Conservation (phyloP, 805 yeast species). For the Candida peoriensis region DNA sequence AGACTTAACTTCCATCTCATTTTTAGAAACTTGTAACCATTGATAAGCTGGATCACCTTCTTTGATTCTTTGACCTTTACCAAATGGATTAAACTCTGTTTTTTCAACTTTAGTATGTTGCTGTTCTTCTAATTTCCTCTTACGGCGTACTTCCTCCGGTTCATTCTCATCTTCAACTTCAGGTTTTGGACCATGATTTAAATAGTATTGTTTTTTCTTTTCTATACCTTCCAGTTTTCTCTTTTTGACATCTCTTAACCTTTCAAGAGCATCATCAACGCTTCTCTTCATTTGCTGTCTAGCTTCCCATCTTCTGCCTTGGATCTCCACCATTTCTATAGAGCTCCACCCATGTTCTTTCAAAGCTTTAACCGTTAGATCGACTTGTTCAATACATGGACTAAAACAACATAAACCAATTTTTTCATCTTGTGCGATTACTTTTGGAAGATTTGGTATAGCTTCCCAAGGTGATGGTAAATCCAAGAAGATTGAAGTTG, state of each 20-base stretch:
- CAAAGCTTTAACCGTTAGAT: constrained; percentile 73
- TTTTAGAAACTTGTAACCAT: constrained; percentile 83
- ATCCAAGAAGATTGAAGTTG: constrained; percentile 79
- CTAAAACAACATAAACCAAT: constrained; percentile 90
- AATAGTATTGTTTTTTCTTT: constrained; percentile 36
- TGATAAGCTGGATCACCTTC: constrained; percentile 81
- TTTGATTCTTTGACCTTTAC: constrained; percentile 74
- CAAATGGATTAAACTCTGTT: constrained; percentile 84
- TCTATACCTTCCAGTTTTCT: constrained; percentile 66
- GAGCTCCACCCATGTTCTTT: constrained; percentile 75
- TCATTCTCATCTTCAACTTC: constrained; percentile 19
- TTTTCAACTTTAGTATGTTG: constrained; percentile 28
- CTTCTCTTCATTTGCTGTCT: constrained; percentile 83
- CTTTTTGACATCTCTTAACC: constrained; percentile 73
- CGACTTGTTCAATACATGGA: constrained; percentile 97
- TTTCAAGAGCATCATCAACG: constrained; percentile 71
- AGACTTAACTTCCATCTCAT: constrained; percentile 81
- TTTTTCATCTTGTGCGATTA: constrained; percentile 45
- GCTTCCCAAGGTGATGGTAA: constrained; percentile 98
- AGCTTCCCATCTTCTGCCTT: constrained; percentile 82
- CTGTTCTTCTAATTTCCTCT: constrained; percentile 20
- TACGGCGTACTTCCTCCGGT: constrained; percentile 20
- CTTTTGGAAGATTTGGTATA: constrained; percentile 61
- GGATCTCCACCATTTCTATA: constrained; percentile 89
- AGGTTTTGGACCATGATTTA: constrained; percentile 18